A percentile compares a stretch with the other conserved stretches of the same genome.
Conservation (phyloP, 2,329 filamentous ascomycete genomes). For the Exserohilum turcica region DNA sequence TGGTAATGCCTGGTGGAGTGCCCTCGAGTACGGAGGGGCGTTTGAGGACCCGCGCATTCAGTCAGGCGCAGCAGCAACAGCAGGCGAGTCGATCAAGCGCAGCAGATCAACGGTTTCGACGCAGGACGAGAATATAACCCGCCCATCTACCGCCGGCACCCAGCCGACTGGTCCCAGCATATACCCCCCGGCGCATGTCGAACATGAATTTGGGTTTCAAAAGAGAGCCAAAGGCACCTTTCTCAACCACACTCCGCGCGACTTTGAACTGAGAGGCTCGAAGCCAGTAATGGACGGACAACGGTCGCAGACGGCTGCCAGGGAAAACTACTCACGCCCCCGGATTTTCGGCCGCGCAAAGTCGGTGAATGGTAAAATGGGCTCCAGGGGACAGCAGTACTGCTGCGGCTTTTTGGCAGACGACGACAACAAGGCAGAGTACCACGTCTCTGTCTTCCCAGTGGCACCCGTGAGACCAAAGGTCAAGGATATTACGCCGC, state of each 20-base stretch:
- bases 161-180: conserved; percentile 12
- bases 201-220: conserved; percentile 29
- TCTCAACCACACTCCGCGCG: conserved; percentile 43
- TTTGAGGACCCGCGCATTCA: conserved; percentile 21
- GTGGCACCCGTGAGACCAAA: conserved; percentile 25
- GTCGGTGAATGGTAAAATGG: conserved; percentile 9
- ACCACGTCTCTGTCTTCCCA: conserved; percentile 15
- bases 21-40: conserved; percentile 39
- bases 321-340: conserved; percentile 29
- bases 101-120: conserved; percentile 26
- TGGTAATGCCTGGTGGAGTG: conserved; percentile 41
- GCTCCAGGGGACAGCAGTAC: conserved; percentile 4
- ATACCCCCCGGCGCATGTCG: conserved; percentile 22
- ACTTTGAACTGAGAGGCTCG: conserved; percentile 31
- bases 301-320: conserved; percentile 20
- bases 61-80: conserved; percentile 23
- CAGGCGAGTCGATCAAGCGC: conserved; percentile 26
- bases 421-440: conserved; percentile 19
- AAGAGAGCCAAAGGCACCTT: conserved; percentile 39
- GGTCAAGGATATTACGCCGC: conserved; percentile 15
- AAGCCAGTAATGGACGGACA: conserved; percentile 24
- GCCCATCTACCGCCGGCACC: conserved; percentile 19
- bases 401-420: conserved; percentile 19
- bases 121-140: conserved; percentile 24
- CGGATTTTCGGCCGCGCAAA: conserved; percentile 20